Evolutionary conservation across 768 basidiomycete genomes (phyloP).

Genomic region (Rubroboletus pulcherrimus): DNA sequence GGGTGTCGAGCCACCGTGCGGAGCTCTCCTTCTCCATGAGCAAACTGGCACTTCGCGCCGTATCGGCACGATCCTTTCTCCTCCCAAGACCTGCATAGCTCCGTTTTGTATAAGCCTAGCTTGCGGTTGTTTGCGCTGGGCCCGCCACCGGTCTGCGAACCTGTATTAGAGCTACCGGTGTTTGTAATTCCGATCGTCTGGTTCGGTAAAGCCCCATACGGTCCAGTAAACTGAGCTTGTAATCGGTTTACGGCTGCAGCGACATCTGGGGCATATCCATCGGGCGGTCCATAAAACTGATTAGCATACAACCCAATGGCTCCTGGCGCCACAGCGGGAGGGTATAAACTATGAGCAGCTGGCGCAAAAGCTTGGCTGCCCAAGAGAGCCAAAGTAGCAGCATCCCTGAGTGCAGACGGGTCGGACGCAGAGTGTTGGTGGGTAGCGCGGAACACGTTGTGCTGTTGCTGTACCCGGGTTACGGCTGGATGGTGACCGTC

Average conservation of each 20-base stretch:
- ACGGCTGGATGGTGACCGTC: slow-evolving; percentile 63
- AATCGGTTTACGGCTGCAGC: slow-evolving; percentile 59
- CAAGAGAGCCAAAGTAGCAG: slow-evolving; percentile 60
- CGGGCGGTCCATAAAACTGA: slow-evolving; percentile 65
- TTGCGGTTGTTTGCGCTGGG: slow-evolving; percentile 92
- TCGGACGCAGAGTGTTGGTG: slow-evolving; percentile 86
- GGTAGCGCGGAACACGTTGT: slow-evolving; percentile 64
- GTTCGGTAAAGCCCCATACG: slow-evolving; percentile 48
- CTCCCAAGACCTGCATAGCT: slow-evolving; percentile 88
- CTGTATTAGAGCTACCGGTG: slow-evolving; percentile 31
- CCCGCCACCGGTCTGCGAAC: slow-evolving; percentile 45
- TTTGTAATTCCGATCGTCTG: slow-evolving; percentile 45
- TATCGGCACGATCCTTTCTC: slow-evolving; percentile 87
- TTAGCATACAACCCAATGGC: slow-evolving; percentile 63
- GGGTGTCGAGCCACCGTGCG: slow-evolving; percentile 83
- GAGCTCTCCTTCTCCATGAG: slow-evolving; percentile 87
- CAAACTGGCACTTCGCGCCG: slow-evolving; percentile 87
- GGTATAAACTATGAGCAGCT: slow-evolving; percentile 52
- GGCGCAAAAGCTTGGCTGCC: slow-evolving; percentile 50
- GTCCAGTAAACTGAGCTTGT: slow-evolving; percentile 51
- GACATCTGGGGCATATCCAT: slow-evolving; percentile 52
- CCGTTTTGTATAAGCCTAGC: slow-evolving; percentile 87
- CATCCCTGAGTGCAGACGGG: slow-evolving; percentile 72
- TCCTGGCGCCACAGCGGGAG: slow-evolving; percentile 39
- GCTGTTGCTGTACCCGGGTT: slow-evolving; percentile 75